Conservation (phyloP, 768 basidiomycete species). For the Lyophyllum atratum region DNA sequence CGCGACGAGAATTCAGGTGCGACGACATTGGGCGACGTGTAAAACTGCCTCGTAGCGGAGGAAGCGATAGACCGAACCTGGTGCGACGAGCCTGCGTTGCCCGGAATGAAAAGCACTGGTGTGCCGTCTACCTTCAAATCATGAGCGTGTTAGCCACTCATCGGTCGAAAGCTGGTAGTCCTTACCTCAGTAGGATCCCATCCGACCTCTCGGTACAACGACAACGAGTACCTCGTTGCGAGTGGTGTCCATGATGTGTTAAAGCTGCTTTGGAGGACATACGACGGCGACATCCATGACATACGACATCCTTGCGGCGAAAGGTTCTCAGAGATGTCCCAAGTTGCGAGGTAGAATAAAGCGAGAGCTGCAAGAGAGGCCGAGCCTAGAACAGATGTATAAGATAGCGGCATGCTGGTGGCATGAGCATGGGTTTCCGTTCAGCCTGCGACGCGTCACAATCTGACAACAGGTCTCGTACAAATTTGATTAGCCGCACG, state of each 20-base stretch:
- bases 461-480: background rate
- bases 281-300: conserved; percentile 96
- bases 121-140: conserved; percentile 41
- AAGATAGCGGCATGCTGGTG: conserved; percentile 24
- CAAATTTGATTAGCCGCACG: too few relatives aligned
- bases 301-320: conserved; percentile 94
- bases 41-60: conserved; percentile 83
- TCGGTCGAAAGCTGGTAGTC: background rate
- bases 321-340: conserved; percentile 48
- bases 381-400: conserved; percentile 36
- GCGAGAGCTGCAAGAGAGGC: conserved; percentile 34
- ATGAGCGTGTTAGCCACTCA: background rate
- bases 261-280: conserved; percentile 71
- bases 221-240: conserved; percentile 78
- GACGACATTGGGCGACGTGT: conserved; percentile 55
- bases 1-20: conserved; percentile 54
- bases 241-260: conserved; percentile 72
- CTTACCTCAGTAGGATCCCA: conserved; percentile 73
- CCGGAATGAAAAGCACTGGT: conserved; percentile 96
- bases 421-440: background rate
- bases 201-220: conserved; percentile 86
- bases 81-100: conserved; percentile 93
- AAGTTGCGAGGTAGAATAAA: conserved; percentile 43
- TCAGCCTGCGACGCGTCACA: too few relatives aligned
- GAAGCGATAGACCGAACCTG: conserved; percentile 96